Evolutionary conservation across 1,139 yeast genomes (phyloP), one percentile per base, ranked within the genome.

Genomic region (Ashbya aceris): DNA sequence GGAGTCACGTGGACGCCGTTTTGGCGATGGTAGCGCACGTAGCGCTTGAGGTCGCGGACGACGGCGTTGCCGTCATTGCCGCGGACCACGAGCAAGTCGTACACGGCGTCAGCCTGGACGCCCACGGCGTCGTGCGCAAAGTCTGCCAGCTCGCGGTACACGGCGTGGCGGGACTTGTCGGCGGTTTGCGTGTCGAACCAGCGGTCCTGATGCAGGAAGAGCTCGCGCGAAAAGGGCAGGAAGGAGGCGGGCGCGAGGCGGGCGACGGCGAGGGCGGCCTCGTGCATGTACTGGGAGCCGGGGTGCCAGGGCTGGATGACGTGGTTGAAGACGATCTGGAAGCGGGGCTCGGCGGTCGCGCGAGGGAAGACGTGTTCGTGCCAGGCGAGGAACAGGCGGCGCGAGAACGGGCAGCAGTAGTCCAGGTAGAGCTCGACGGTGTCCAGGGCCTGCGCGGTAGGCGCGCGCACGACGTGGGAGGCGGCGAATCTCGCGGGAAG

Each of bases 251-350:
- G 79, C 27, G 72, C 71, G 39, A 79, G 60, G 44, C 69, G 67
- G 8, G 83, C 82, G 28, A 82, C 79, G 0, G 80, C 91, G 36
- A 86, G 62, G 0, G 83, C 73, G 36, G 84, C 83, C 55, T 86
- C 96, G 56, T 82, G 79, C 37, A 79, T 68, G 38, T 76, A 65
- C 8, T 74, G 72, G 1, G 89, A 79, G 42, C 76, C 73, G 28
- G 91, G 79, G 58, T 85, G 95, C 95, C 95, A 85, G 50, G 93
- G 91, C 62, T 85, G 95, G 31, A 82, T 69, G 30, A 80, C 86
- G 52, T 83, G 79, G 48, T 80, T 71, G 57, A 74, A 71, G 3
- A 74, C 72, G 45, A 80, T 69, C 52, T 77, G 77, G 53, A 79
- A 76, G 40, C 66, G 61, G 38, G 62, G 49, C 40, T 75, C 70